Conservation (phyloP, 177 flowering plant genomes). For the Tripterygium wilfordii region DNA sequence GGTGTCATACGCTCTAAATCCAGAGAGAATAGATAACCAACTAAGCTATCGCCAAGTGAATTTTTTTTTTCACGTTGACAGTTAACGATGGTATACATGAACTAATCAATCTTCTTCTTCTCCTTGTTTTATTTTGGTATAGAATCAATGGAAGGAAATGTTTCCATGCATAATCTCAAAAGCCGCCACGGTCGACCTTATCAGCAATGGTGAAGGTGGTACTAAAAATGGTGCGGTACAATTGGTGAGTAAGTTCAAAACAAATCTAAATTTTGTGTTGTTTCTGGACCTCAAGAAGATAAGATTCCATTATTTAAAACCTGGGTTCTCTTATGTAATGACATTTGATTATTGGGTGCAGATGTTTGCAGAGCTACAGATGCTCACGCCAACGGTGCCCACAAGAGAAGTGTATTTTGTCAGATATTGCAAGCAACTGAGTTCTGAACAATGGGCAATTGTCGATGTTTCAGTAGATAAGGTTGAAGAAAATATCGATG, state of each 20-base stretch:
- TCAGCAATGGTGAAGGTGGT: constrained; percentile 68
- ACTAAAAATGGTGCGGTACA: constrained; percentile 66
- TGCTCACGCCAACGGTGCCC: constrained; percentile 92
- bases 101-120: no score
- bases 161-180: constrained; percentile 88
- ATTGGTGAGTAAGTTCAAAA: constrained; percentile 79
- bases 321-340: no score
- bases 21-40: no score
- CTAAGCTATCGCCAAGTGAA: no score
- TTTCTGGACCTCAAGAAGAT: no score
- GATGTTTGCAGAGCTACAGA: constrained; percentile 98
- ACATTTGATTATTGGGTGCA: no score
- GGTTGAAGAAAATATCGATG: constrained; percentile 67
- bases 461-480: constrained; percentile 91
- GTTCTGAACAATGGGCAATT: constrained; percentile 78
- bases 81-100: no score
- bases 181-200: constrained; percentile 81
- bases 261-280: no score
- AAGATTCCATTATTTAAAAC: no score
- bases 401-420: constrained; percentile 90
- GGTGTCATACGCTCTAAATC: no score
- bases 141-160: constrained; percentile 98
- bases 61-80: no score
- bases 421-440: constrained; percentile 65
- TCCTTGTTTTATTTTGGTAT: no score